Evolutionary conservation across 805 yeast genomes (phyloP), one percentile per base, ranked within the genome.

Genomic region (Suhomyces canberraensis): DNA sequence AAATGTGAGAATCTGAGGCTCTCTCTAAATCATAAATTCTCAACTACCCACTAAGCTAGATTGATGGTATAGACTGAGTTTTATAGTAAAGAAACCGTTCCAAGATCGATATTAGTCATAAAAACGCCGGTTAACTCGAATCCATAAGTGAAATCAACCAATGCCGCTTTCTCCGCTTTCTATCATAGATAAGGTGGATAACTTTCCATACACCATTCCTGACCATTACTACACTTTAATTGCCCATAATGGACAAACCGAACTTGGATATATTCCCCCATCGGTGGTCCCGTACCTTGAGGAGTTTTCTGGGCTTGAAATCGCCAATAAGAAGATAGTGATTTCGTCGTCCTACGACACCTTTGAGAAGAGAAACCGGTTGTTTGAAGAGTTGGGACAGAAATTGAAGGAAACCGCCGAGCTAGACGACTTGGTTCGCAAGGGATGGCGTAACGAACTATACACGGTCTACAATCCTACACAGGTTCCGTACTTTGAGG

Each of bases 391-490:
- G 8, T 43, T 81, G 2, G 85, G 79, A 0, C 18, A 19, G 0
- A 21, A 31, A 9, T 66, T 81, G 69, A 63, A 63, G 27, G 47
- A 37, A 31, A 33, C 37, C 39, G 63, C 54, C 31, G 46, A 44
- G 41, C 63, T 17, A 35, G 59, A 33, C 40, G 60, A 19, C 20
- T 40, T 19, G 51, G 75, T 56, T 57, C 66, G 30, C 6, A 62
- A 69, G 33, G 89, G 86, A 0, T 93, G 98, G 98, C 73, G 98
- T 55, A 61, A 84, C 55, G 98, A 93, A 60, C 68, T 76, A 25
- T 93, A 88, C 58, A 71, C 81, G 0, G 78, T 90, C 4, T 87
- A 81, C 59, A 71, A 74, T 37, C 79, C 81, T 0, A 41, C 65
- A 0, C 63, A 66, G 13, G 44, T 39, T 1, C 83, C 84, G 0